Evolutionary conservation across 148 eudicot species (phyloP), one percentile per base, ranked within the genome.

Genomic region (Dysphania ambrosioides): DNA sequence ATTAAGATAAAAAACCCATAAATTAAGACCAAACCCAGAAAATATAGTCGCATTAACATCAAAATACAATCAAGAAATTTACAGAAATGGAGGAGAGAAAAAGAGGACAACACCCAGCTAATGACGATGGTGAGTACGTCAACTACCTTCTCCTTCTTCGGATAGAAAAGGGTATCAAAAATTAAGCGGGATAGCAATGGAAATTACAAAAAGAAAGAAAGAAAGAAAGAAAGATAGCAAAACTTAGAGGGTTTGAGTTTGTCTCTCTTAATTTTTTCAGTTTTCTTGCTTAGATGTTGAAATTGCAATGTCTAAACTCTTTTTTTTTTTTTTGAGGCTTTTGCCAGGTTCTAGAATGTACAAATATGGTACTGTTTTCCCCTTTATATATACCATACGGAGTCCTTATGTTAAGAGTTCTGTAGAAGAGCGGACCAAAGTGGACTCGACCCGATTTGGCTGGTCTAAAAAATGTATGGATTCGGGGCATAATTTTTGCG

Each of bases 141-240:
- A 66, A 40, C 29, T 66, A 66, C 27, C 19, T 40, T 49, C 5
- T 32, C 7, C 29, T 12, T 49, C 44, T 12, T 49, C 44, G 21
- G 15, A 16, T 32, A 31, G 30, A 3, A 31, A 15, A 61, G 18
- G 49, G 26, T 47, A 44, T 35, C 35, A 1, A 16, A 29, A 61
- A 75, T 36, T 51, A 29, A 41, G 78, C 78, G 82, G 72, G 78
- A 75, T 56, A 56, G 9, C n/a, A 47, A 9, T 11, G 26, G 18
- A 38, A 40, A 55, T 66, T 38, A 38, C n/a, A 9, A 24, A 21
- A 53, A 13, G 21, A 2, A 11, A 57, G 18, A 0, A 23, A 8
- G 6, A 2, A 9, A 6, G 16, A 12, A 31, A 41, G 16, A 21
- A 21, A 29, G 15, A n/a, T n/a, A n/a, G n/a, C n/a, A n/a, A n/a